These are phyloP conservation scores for Oleoguttula mirabilis DNA, from an alignment of 495 filamentous ascomycete genomes.

Conservation along the genomic window DNA sequence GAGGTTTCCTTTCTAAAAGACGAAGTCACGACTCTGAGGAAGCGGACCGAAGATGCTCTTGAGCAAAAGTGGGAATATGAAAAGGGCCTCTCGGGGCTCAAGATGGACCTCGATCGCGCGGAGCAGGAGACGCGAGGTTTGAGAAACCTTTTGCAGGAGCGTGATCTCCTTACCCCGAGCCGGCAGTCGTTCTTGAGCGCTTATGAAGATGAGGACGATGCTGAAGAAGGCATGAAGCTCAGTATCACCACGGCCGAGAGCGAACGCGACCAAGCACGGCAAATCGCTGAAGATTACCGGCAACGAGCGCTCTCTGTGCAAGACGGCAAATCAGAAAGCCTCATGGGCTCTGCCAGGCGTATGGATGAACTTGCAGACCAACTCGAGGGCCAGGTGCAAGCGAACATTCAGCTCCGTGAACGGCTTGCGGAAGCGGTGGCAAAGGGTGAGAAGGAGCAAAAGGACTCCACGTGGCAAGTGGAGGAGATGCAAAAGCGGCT, in stretches of 20 bases:
- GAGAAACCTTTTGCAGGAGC: conserved; percentile 67
- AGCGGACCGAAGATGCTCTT: conserved; percentile 87
- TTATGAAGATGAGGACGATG: background rate
- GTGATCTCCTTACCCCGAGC: conserved; percentile 63
- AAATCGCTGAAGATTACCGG: conserved; percentile 38
- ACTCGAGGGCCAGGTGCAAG: conserved; percentile 64
- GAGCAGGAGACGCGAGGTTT: conserved; percentile 82
- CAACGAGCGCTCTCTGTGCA: conserved; percentile 3
- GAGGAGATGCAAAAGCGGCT: conserved; percentile 69
- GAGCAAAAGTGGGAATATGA: conserved; percentile 95
- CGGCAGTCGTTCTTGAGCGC: conserved; percentile 5
- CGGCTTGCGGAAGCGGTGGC: conserved; percentile 78
- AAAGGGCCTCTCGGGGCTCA: conserved; percentile 79
- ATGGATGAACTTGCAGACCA: conserved; percentile 65
- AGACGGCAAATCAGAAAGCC: conserved; percentile 8
- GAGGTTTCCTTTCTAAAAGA: conserved; percentile 68
- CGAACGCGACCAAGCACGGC: conserved; percentile 58
- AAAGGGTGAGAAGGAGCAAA: conserved; percentile 77
- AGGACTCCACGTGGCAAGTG: conserved; percentile 64
- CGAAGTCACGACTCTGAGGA: conserved; percentile 74
- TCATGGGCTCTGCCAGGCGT: conserved; percentile 57
- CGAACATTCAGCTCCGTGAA: conserved; percentile 59
- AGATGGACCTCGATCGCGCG: conserved; percentile 94
- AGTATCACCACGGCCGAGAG: conserved; percentile 50
- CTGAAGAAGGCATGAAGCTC: conserved; percentile 4